Evolutionary conservation across 306 rosid species (phyloP).

Genomic region (Sechiopsis laciniata): DNA sequence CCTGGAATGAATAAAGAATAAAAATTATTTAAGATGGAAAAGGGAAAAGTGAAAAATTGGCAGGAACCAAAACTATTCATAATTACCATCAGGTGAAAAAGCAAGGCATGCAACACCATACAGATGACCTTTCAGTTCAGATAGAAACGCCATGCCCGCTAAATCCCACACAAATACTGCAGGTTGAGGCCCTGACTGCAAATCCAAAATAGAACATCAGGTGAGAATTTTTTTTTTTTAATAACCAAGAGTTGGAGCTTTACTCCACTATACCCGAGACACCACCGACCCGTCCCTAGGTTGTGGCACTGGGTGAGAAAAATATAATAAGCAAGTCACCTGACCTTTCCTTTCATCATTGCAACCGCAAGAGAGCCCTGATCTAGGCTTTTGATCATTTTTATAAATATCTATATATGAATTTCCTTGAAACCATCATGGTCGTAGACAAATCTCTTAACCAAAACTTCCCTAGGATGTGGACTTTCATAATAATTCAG

Average conservation of each 20-base stretch:
- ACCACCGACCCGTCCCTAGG: too few species aligned
- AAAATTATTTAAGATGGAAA: background rate
- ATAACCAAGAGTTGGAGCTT: too few species aligned
- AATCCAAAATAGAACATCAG: slow-evolving; percentile 27
- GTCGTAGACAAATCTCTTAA: background rate
- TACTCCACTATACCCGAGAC: too few species aligned
- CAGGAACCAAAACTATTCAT: slow-evolving; percentile 19
- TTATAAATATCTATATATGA: too few species aligned
- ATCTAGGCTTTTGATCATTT: too few species aligned
- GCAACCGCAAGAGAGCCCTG: too few species aligned
- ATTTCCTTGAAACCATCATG: too few species aligned
- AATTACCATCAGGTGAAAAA: slow-evolving; percentile 73
- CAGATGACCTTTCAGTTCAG: slow-evolving; percentile 61
- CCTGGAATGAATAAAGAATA: slow-evolving; percentile 36
- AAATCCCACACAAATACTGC: slow-evolving; percentile 66
- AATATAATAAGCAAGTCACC: too few species aligned
- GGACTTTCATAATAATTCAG: background rate
- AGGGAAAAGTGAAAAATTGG: slow-evolving; percentile 25
- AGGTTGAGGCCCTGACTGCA: slow-evolving; percentile 63
- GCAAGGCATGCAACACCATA: slow-evolving; percentile 58
- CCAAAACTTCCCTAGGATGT: background rate
- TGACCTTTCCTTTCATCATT: too few species aligned
- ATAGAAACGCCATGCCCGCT: slow-evolving; percentile 32
- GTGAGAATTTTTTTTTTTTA: background rate
- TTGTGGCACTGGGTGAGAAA: too few species aligned